phyloP scores from a whole-genome alignment of 257 asterid species.

The Forsythia suspensa region DNA sequence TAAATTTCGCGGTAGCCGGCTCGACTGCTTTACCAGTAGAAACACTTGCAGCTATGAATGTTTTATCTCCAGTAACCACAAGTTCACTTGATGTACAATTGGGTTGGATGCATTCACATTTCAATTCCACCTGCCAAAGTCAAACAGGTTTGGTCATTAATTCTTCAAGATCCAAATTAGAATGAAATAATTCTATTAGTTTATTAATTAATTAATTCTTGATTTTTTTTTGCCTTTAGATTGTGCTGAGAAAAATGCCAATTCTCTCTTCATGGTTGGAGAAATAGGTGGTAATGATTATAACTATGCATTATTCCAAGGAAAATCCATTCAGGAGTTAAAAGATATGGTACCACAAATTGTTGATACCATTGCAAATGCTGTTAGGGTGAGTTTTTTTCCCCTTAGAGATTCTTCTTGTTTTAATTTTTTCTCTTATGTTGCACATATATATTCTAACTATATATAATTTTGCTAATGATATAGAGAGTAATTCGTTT shows the following conservation, averaged over 20 bases:
- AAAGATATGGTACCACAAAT: background rate
- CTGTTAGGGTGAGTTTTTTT: slow-evolving; percentile 9
- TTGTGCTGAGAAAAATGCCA: slow-evolving; percentile 13
- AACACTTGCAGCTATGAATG: slow-evolving; percentile 7
- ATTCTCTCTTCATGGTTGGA: background rate
- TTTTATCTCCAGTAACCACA: slow-evolving; percentile 7
- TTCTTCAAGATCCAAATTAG: background rate
- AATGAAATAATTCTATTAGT: too few species aligned
- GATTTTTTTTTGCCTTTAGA: slow-evolving; percentile 4
- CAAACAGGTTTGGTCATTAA: background rate
- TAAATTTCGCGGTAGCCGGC: slow-evolving; percentile 33
- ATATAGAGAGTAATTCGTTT: slow-evolving; percentile 16
- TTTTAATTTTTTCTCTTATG: too few species aligned
- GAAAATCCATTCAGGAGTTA: slow-evolving; percentile 9
- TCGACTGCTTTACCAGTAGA: slow-evolving; percentile 24
- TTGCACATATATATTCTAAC: too few species aligned
- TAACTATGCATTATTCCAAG: slow-evolving; percentile 10
- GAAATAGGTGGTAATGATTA: background rate
- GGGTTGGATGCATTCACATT: slow-evolving; percentile 23
- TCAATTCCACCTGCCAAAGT: slow-evolving; percentile 18
- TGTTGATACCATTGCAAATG: background rate
- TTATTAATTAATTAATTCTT: background rate
- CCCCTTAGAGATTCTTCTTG: background rate
- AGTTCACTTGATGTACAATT: slow-evolving; percentile 30
- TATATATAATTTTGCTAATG: background rate